phyloP scores from a whole-genome alignment of 352 stramenopile genomes.

The Globisporangium spiculum region DNA sequence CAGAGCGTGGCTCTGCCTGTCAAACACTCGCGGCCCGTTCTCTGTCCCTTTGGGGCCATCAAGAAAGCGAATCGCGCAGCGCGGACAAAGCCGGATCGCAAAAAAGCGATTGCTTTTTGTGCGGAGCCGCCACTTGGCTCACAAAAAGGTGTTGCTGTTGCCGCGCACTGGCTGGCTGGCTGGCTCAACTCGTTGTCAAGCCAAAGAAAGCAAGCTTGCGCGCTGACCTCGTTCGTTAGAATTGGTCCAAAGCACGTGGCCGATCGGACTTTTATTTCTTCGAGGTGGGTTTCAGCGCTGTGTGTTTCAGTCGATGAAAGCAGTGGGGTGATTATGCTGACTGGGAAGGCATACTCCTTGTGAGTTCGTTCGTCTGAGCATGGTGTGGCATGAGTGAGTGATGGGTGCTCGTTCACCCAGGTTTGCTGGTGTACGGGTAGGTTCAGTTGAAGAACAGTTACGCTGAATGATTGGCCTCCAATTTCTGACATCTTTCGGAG shows the following conservation, averaged over 20 bases:
- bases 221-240: neutral
- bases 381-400: neutral
- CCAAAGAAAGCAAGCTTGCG: neutral
- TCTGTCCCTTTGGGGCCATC: neutral
- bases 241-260: neutral
- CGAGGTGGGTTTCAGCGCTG: neutral
- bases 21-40: neutral
- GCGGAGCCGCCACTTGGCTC: neutral
- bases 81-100: constrained; percentile 7
- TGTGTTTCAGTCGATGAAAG: neutral
- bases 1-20: constrained; percentile 11
- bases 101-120: neutral
- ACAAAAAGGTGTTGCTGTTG: neutral
- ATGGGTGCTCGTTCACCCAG: neutral
- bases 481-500: constrained; percentile 1
- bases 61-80: constrained; percentile 1
- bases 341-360: neutral
- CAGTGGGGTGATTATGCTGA: neutral
- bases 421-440: neutral
- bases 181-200: neutral
- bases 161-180: neutral
- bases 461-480: neutral
- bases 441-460: constrained; percentile 12
- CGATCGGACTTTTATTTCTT: neutral
- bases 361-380: neutral